Evolutionary conservation across 129 eudicot species (phyloP), one percentile per base, ranked within the genome.

Genomic region (Tanacetum coccineum): DNA sequence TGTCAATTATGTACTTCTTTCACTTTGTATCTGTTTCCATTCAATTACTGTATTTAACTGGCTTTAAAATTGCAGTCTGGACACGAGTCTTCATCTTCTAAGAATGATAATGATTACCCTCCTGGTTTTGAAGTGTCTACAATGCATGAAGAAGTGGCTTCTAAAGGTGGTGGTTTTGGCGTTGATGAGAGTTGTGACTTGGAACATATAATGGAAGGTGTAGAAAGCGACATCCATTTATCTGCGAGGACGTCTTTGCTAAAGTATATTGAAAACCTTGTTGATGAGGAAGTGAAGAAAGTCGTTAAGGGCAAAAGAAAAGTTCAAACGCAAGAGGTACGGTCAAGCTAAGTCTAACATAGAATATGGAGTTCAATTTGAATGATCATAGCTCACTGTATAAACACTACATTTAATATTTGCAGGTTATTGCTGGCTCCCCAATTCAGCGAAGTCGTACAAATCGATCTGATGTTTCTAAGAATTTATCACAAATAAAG

Each of bases 81-180:
- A 32, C 79, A 65, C 60, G 87, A 74, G 11, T 74, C 80, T 39
- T 72, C 84, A 57, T 78, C 46, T 57, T 72, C 79, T 44, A 89
- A 86, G 74, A 66, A 57, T 57, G 99, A 93, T 67, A 66, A 57
- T 57, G 99, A 93, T 64, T 93, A 66, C 32, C 99, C 96, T 44
- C 96, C 99, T 58, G 99, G 99, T 55, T 93, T 93, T 78, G 92
- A 77, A 73, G 76, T 70, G 30, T 40, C 42, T 36, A 8, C 6
- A 36, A 79, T 44, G 45, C 52, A 49, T 40, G 80, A 25, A 17
- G 86, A 77, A 28, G 66, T 73, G 48, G 75, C 68, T 13, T 42
- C 72, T 49, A 59, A 72, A 39, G 63, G 25, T 59, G 68, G 67
- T 47, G 36, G 46, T 50, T 10, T 48, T 19, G 57, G 20, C 47